Base-by-base conservation (phyloP, 495 filamentous ascomycete genomes). In the Podospora fimiseda region DNA sequence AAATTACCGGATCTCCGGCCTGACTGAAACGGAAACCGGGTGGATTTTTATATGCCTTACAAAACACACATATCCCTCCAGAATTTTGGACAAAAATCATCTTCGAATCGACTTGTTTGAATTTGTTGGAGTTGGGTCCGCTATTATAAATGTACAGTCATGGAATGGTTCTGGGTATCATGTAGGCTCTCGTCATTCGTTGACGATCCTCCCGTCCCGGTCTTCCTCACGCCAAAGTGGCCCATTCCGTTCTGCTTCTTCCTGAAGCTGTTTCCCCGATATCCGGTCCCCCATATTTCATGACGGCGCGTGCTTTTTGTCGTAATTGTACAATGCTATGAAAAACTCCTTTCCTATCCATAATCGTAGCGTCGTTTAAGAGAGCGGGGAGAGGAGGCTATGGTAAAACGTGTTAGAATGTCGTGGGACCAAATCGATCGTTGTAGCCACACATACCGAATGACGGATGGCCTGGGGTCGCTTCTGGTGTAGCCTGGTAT, bases 401-500 rank as follows among this genome's bases (percentile, higher is more conserved):
- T 36, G 22, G 9, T 33, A 33, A 15, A n/a, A 16, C 23, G 21
- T 0, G 54, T 60, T 43, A 61, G 53, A 39, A 51, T 9, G 9
- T 39, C 18, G 37, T 23, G 6, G 9, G 8, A 37, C 24, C 7
- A 30, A 23, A 3, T 14, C 15, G 38, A 33, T 15, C 16, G 50
- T 18, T 22, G n/a, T 52, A 39, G 38, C 40, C 11, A 18, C 44
- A 60, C 65, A 50, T 79, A 96, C 92, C 90, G 85, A 74, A 98
- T 94, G 62, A 97, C 69, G n/a, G 89, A 85, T 15, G 93, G 93
- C 66, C 85, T 82, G 18, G 93, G 93, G 61, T 89, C 85, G 76
- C 91, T 96, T 65, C 87, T 84, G 40, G 91, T 92, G 74, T 95
- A 98, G 57, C 93, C 90, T 95, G 63, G 62, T 52, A 39, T 45